Evolutionary conservation across 2,329 filamentous ascomycete genomes (phyloP).

Genomic region (Ceratocystis huliohia): DNA sequence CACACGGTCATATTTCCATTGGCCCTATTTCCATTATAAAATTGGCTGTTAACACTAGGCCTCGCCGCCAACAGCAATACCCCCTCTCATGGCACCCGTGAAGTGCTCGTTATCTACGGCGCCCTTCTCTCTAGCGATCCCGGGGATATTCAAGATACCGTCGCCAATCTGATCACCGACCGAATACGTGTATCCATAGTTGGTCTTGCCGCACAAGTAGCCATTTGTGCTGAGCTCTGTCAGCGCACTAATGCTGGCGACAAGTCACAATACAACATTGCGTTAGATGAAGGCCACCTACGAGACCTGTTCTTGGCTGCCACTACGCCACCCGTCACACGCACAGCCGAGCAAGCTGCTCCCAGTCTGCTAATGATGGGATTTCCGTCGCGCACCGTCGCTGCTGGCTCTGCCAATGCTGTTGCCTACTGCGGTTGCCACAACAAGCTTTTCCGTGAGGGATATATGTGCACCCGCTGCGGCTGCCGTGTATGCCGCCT

Average conservation of each 20-base stretch:
- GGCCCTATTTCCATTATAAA: constrained; percentile 7
- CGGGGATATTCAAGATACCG: constrained; percentile 87
- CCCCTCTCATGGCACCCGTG: constrained; percentile 82
- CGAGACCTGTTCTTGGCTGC: constrained; percentile 76
- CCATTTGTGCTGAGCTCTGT: constrained; percentile 83
- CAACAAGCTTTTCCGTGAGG: constrained; percentile 65
- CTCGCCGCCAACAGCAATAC: constrained; percentile 49
- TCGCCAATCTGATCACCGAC: constrained; percentile 63
- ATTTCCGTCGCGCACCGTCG: constrained; percentile 77
- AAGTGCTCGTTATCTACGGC: constrained; percentile 84
- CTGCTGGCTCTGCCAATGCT: constrained; percentile 43
- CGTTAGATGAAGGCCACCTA: constrained; percentile 64
- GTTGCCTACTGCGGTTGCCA: constrained; percentile 82
- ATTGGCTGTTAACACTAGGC: constrained; percentile 1
- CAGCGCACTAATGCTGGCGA: constrained; percentile 76
- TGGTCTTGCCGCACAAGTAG: constrained; percentile 79
- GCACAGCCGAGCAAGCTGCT: constrained; percentile 45
- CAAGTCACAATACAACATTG: constrained; percentile 64
- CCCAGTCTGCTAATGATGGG: constrained; percentile 88
- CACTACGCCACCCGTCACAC: constrained; percentile 79
- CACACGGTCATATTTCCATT: background rate
- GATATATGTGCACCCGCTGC: constrained; percentile 85
- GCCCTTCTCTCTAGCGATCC: constrained; percentile 84
- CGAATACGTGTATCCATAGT: constrained; percentile 80
- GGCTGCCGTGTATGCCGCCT: constrained; percentile 77